Evolutionary conservation across 306 rosid genomes (phyloP), one percentile per base, ranked within the genome.

Genomic region (Elaeagnus macrophylla): DNA sequence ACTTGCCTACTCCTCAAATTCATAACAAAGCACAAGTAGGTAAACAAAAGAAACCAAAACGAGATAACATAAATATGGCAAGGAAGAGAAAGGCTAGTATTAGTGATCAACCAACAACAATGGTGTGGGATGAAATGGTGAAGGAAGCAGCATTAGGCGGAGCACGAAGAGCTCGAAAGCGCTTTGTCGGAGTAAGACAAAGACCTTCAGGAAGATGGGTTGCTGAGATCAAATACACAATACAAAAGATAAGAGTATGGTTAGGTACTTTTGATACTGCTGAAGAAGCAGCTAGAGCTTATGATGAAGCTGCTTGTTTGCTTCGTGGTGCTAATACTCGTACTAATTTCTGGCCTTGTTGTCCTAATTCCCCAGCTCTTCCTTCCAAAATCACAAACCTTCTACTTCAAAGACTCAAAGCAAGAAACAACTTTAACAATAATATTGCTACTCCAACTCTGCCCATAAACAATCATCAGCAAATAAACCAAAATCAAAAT

Each of bases 181-280:
- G 88, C 39, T 89, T 85, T 18, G 94, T 90, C 4, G 95, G 97
- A 0, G 97, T 90, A 19, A 72, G 97, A 54, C 97, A 86, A 71
- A 76, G 97, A 63, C 97, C 95, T 8, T 90, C 97, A 0, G 97
- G 97, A 0, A 55, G 97, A 66, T 90, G 97, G 97, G 97, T 90
- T 17, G 97, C 97, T 6, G 97, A 90, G 83, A 90, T 90, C 16
- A 90, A 90, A 64, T 95, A 90, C 48, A 90, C 95, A 0, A 90
- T 90, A 44, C 94, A 86, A 39, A 90, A 90, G 76, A 90, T 90
- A 36, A 86, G 97, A 13, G 97, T 90, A 17, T 90, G 97, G 97
- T 56, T 90, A n/a, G 97, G 97, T 12, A 90, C 95, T 39, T 90
- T 90, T 47, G 97, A 89, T 53, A 89, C 97, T 1, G 97, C 97